phyloP scores from a whole-genome alignment of 164 flowering plant genomes.

The Vitis amurensis region DNA sequence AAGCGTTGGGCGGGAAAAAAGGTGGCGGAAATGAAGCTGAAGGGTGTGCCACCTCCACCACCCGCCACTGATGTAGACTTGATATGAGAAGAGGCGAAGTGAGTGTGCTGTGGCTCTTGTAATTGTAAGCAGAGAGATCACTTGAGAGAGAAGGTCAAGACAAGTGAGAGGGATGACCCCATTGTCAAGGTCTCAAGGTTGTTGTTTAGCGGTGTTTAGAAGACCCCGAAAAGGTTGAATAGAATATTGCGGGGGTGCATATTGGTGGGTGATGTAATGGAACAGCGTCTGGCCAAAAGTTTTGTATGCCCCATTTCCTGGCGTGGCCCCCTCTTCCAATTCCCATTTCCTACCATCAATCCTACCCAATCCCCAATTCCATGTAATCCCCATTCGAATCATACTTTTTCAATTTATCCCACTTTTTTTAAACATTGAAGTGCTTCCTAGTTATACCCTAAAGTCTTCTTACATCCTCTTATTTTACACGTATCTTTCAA shows the following conservation, averaged over 20 bases:
- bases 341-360: not conserved
- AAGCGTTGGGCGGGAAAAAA: conserved; percentile 36
- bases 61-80: conserved; percentile 48
- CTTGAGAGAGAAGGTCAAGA: not conserved
- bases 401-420: too few relatives aligned
- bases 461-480: too few relatives aligned
- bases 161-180: not conserved
- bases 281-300: conserved; percentile 24
- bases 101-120: too few relatives aligned
- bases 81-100: not conserved
- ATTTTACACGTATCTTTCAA: too few relatives aligned
- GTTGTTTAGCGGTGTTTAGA: not conserved
- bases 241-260: not conserved
- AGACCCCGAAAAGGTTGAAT: conserved; percentile 2
- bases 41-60: conserved; percentile 24
- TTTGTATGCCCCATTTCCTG: not conserved
- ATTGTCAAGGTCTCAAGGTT: too few relatives aligned
- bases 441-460: too few relatives aligned
- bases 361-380: too few relatives aligned
- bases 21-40: conserved; percentile 29
- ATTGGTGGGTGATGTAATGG: conserved; percentile 32
- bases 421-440: too few relatives aligned
- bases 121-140: not conserved
- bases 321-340: not conserved
- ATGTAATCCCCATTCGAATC: too few relatives aligned